Evolutionary conservation across 768 basidiomycete species (phyloP).

Genomic region (Phanerodontia chrysosporium): DNA sequence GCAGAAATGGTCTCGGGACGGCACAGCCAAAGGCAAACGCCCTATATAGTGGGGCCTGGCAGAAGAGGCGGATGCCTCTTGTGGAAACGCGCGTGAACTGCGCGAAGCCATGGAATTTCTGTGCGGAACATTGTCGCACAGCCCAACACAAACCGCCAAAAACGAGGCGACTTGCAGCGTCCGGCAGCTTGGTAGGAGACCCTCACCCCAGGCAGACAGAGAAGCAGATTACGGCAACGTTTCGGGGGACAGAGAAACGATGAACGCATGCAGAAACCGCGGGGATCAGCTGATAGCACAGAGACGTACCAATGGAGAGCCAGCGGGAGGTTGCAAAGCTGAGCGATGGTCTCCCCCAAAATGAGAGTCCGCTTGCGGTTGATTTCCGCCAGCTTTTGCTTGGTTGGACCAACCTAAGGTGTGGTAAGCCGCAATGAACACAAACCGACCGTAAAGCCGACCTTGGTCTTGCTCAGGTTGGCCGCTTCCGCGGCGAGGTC

Average conservation of each 20-base stretch:
- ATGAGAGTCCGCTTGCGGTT: conserved; percentile 59
- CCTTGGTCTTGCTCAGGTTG: conserved; percentile 55
- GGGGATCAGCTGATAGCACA: neutral
- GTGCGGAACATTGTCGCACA: neutral
- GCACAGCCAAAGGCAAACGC: neutral
- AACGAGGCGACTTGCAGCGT: neutral
- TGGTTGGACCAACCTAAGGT: conserved; percentile 32
- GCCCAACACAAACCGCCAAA: neutral
- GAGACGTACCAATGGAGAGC: conserved; percentile 75
- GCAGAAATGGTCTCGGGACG: no score
- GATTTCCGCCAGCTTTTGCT: conserved; percentile 52
- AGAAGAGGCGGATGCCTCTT: neutral
- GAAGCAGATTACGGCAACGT: neutral
- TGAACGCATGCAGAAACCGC: neutral
- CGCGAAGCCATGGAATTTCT: neutral
- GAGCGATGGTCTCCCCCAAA: conserved; percentile 68
- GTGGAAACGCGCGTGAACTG: neutral
- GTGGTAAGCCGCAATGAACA: neutral
- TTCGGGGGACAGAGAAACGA: neutral
- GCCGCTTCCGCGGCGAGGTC: conserved; percentile 52
- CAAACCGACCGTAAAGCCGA: conserved; percentile 17
- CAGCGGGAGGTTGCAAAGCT: conserved; percentile 73
- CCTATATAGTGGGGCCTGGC: neutral
- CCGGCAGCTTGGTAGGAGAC: neutral
- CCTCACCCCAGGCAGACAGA: neutral